These are phyloP conservation scores for Phytophthora parvispora DNA, from an alignment of 352 stramenopile species.

Conservation along the genomic window DNA sequence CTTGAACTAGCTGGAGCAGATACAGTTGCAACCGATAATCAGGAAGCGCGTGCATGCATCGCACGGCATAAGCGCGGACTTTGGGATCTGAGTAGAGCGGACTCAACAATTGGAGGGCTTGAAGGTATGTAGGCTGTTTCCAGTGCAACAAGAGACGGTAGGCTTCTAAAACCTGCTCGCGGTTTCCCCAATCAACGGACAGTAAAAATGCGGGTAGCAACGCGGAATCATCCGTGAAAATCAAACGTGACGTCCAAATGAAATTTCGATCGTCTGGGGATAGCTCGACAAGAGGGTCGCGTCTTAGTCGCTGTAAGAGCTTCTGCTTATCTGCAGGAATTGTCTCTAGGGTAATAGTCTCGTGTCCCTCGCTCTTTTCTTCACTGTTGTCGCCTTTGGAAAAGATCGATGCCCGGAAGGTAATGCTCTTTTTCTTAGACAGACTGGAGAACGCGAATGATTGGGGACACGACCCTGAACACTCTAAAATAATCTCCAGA, in stretches of 20 bases:
- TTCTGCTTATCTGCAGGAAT: slow-evolving; percentile 49
- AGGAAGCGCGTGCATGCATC: slow-evolving; percentile 86
- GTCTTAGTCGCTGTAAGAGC: slow-evolving; percentile 61
- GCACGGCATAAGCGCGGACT: slow-evolving; percentile 93
- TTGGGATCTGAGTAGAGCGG: slow-evolving; percentile 91
- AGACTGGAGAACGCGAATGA: slow-evolving; percentile 76
- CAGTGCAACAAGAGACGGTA: slow-evolving; percentile 86
- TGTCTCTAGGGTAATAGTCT: slow-evolving; percentile 25
- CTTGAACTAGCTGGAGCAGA: slow-evolving; percentile 88
- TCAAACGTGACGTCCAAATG: slow-evolving; percentile 75
- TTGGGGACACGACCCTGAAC: slow-evolving; percentile 44
- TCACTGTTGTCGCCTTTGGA: slow-evolving; percentile 27
- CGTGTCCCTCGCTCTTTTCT: slow-evolving; percentile 12
- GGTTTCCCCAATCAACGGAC: slow-evolving; percentile 87
- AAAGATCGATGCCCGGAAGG: slow-evolving; percentile 83
- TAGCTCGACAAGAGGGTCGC: slow-evolving; percentile 74
- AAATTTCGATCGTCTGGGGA: slow-evolving; percentile 69
- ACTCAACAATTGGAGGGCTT: slow-evolving; percentile 91
- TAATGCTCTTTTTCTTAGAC: slow-evolving; percentile 58
- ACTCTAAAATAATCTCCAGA: slow-evolving; percentile 61
- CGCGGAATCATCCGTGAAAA: slow-evolving; percentile 72
- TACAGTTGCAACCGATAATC: slow-evolving; percentile 92
- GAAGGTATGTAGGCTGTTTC: slow-evolving; percentile 81
- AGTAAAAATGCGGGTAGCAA: slow-evolving; percentile 89
- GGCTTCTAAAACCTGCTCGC: slow-evolving; percentile 80